Base-by-base conservation (phyloP, 2,329 filamentous ascomycete genomes). In the Pseudogymnoascus sp. region DNA sequence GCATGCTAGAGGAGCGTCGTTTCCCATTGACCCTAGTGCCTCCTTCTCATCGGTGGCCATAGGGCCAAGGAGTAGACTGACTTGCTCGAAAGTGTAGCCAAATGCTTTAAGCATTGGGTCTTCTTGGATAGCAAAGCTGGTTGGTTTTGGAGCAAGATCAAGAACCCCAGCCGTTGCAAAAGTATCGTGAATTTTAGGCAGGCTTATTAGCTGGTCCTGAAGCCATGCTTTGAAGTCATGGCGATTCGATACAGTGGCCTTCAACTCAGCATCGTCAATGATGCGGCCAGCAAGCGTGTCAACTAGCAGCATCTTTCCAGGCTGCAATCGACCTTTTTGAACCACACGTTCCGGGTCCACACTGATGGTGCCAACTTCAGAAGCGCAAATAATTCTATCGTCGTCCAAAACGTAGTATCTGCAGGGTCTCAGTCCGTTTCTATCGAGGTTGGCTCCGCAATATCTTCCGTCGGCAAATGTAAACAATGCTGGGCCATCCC, bases 31-130 rank as follows among this genome's bases (percentile, higher is more conserved):
- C 42, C 93, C 93, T 62, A 97, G 83, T 47, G 93, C 93, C 76
- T 97, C 93, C 79, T 97, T 97, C 65, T 95, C 96, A 72, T 97
- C 93, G 23, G 92, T 92, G 64, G 92, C 93, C 93, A 97, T 97
- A 8, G 93, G 93, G 16, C 89, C 93, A 61, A 97, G 85, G 38
- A 97, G 82, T 73, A 97, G 78, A 75, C 89, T 93, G 75, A 97
- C 89, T 77, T 97, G 93, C 79, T 97, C 93, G 66, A 96, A 88
- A 5, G 93, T 95, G 76, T 97, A 97, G 18, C 92, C 93, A 70
- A 94, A 97, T 6, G 92, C 90, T 70, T 89, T 87, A 50, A 97
- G 80, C 59, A 92, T 80, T 53, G 90, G 86, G 67, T 97, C 93
- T 70, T 92, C 88, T 73, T 97, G 92, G 14, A 97, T 81, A 31